A percentile compares a stretch with the other conserved stretches of the same genome.
These are phyloP conservation scores for Aegilops speltoides DNA, from an alignment of 176 grass and related monocot species.

Conservation along the genomic window DNA sequence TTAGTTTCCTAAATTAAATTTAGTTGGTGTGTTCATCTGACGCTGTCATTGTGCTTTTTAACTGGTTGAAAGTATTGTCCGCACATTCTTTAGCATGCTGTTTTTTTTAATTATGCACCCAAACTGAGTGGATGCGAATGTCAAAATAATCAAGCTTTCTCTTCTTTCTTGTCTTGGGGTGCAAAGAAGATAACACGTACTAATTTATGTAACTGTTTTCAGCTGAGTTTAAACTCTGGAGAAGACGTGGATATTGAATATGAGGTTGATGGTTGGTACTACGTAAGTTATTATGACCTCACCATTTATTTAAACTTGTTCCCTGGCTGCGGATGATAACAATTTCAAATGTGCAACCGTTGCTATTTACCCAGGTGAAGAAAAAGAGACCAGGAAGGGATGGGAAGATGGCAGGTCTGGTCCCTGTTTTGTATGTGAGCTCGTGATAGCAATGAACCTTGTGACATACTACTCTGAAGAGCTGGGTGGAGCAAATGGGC, in stretches of 20 bases:
- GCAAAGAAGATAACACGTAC: background rate
- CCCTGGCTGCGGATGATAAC: background rate
- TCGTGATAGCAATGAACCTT: conserved; percentile 40
- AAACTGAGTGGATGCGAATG: background rate
- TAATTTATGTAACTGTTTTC: conserved; percentile 39
- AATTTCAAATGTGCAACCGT: background rate
- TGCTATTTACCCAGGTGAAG: conserved; percentile 74
- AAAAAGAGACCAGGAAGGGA: conserved; percentile 99
- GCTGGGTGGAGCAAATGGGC: background rate
- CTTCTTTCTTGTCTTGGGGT: background rate
- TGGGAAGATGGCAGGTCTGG: conserved; percentile 81
- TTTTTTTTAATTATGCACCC: too few species aligned
- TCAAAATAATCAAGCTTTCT: background rate
- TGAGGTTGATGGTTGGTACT: conserved; percentile 98
- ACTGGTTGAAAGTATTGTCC: background rate
- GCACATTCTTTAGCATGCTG: background rate
- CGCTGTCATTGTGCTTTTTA: background rate
- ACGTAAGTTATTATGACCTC: conserved; percentile 64
- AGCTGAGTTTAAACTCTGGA: conserved; percentile 88
- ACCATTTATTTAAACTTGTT: conserved; percentile 4
- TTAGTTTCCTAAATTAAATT: background rate
- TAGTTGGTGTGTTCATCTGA: background rate
- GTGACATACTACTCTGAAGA: background rate
- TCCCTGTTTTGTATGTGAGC: conserved; percentile 94
- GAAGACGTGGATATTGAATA: conserved; percentile 98